phyloP scores from a whole-genome alignment of 192 early-diverging fungal species.

The Coemansia sp. region DNA sequence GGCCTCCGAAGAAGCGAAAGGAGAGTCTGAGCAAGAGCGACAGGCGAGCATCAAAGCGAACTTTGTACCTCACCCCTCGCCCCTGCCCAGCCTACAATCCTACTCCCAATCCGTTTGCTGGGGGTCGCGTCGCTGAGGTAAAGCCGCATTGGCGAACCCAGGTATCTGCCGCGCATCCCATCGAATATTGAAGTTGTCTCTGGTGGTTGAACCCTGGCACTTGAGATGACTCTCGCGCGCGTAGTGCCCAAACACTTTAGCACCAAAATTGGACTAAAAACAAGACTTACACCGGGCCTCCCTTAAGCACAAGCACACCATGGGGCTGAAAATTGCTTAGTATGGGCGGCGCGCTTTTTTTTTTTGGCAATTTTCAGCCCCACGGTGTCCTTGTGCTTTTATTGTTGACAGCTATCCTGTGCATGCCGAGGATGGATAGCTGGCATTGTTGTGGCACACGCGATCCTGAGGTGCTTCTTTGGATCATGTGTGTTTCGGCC shows the following conservation, averaged over 20 bases:
- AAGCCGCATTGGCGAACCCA: not conserved
- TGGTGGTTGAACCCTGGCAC: not conserved
- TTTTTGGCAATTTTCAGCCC: too few species aligned
- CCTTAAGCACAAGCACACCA: not conserved
- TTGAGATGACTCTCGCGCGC: not conserved
- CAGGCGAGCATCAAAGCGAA: not conserved
- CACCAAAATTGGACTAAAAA: not conserved
- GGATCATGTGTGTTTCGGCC: not conserved
- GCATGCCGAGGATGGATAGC: not conserved
- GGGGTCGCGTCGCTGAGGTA: not conserved
- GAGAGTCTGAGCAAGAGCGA: not conserved
- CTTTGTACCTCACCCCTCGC: not conserved
- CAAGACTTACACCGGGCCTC: not conserved
- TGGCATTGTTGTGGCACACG: not conserved
- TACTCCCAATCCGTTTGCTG: not conserved
- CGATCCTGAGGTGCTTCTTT: not conserved
- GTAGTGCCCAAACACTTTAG: not conserved
- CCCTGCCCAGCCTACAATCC: not conserved
- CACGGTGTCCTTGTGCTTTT: not conserved
- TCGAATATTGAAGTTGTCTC: not conserved
- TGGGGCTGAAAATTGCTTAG: too few species aligned
- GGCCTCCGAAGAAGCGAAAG: not conserved
- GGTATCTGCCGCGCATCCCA: slow-evolving; percentile 11
- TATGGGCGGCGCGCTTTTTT: too few species aligned
- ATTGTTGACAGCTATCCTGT: not conserved